Evolutionary conservation across 2,329 filamentous ascomycete genomes (phyloP).

Genomic region (Hypoxylon sp.): DNA sequence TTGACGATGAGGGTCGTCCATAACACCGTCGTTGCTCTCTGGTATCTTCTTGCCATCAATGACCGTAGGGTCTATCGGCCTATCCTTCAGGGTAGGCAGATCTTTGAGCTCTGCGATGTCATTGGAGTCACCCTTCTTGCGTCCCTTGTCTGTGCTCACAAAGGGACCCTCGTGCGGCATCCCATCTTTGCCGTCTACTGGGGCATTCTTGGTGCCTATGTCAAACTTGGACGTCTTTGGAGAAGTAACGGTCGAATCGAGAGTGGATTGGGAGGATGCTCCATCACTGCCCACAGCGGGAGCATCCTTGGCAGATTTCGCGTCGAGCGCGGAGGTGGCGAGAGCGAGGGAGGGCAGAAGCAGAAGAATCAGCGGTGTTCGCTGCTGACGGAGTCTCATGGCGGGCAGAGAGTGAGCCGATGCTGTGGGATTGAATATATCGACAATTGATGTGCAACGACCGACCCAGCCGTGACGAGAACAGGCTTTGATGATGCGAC

Average conservation of each 20-base stretch:
- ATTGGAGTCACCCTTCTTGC: slow-evolving; percentile 55
- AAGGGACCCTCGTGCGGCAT: slow-evolving; percentile 92
- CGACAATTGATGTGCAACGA: not conserved
- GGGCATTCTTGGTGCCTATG: slow-evolving; percentile 78
- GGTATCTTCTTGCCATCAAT: slow-evolving; percentile 74
- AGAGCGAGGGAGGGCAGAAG: slow-evolving; percentile 51
- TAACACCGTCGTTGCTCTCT: slow-evolving; percentile 82
- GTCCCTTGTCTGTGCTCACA: slow-evolving; percentile 70
- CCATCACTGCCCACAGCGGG: slow-evolving; percentile 31
- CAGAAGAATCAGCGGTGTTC: slow-evolving; percentile 50
- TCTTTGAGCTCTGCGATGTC: slow-evolving; percentile 57
- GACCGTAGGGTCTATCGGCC: slow-evolving; percentile 66
- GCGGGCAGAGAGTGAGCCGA: slow-evolving; percentile 31
- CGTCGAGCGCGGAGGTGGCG: slow-evolving; percentile 44
- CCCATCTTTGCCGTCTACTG: slow-evolving; percentile 92
- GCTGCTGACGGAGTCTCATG: slow-evolving; percentile 52
- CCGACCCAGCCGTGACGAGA: slow-evolving; percentile 5
- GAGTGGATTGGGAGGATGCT: slow-evolving; percentile 38
- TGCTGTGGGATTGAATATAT: slow-evolving; percentile 6
- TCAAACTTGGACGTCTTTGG: slow-evolving; percentile 58
- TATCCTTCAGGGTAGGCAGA: slow-evolving; percentile 64
- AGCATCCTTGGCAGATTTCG: slow-evolving; percentile 41
- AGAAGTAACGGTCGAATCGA: slow-evolving; percentile 55
- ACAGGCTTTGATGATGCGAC: slow-evolving; percentile 12
- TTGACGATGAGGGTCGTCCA: slow-evolving; percentile 87